Conservation (phyloP, 306 rosid species). For the Pueraria montana region DNA sequence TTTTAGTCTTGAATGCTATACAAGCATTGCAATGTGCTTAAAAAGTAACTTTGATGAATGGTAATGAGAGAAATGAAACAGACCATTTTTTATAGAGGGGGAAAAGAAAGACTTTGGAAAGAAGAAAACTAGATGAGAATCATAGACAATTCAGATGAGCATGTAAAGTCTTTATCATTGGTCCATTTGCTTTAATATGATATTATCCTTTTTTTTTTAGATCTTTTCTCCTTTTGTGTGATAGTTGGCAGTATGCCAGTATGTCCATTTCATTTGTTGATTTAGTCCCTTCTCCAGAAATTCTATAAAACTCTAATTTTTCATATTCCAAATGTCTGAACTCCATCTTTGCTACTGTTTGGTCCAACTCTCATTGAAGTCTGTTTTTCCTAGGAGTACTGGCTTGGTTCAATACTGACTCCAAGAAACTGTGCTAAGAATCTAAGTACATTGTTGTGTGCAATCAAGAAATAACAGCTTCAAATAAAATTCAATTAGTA, state of each 20-base stretch:
- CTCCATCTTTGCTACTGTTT: no score
- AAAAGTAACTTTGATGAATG: not conserved
- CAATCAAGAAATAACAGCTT: no score
- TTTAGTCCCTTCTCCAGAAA: not conserved
- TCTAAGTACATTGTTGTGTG: no score
- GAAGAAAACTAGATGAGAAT: not conserved
- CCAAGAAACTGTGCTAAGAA: no score
- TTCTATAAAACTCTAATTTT: no score
- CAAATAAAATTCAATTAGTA: no score
- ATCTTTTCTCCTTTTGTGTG: not conserved
- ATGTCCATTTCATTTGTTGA: slow-evolving; percentile 24
- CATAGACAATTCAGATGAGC: not conserved
- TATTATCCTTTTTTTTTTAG: not conserved
- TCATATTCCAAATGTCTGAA: no score
- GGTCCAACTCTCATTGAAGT: no score
- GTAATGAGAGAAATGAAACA: not conserved
- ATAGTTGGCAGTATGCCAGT: not conserved
- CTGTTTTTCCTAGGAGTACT: no score
- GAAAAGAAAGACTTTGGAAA: no score
- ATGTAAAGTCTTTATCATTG: not conserved
- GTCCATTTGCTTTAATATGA: not conserved
- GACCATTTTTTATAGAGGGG: no score
- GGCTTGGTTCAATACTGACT: no score
- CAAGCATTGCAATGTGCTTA: slow-evolving; percentile 15
- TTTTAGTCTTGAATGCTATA: not conserved